phyloP scores from a whole-genome alignment of 805 yeast species.

The Lipomyces chichibuensis region DNA sequence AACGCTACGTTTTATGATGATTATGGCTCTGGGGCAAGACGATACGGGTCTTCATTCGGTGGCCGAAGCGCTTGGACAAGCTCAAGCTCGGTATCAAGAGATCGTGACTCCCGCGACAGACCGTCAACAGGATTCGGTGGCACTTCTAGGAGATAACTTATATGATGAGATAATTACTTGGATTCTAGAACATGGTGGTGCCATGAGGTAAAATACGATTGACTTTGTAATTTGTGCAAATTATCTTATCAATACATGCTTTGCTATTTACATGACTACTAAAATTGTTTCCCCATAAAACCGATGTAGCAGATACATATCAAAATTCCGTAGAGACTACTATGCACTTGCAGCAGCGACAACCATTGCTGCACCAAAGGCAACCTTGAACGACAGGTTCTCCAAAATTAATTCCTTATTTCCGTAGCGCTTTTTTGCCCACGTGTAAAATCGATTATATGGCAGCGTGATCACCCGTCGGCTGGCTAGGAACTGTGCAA shows the following conservation, averaged over 20 bases:
- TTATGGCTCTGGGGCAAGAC: not conserved
- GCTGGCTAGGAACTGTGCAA: constrained; percentile 54
- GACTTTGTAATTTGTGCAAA: no score
- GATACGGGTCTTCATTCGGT: not conserved
- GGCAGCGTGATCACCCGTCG: constrained; percentile 52
- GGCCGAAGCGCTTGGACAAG: not conserved
- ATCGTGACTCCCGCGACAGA: not conserved
- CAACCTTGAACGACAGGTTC: constrained; percentile 59
- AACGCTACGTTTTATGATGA: constrained; percentile 9
- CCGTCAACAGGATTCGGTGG: constrained; percentile 28
- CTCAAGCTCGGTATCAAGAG: not conserved
- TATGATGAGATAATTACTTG: not conserved
- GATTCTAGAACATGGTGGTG: no score
- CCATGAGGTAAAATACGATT: no score
- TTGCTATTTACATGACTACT: no score
- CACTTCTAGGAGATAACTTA: constrained; percentile 23
- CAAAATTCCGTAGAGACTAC: not conserved
- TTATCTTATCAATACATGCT: no score
- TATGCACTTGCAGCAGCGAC: constrained; percentile 56
- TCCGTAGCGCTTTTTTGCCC: constrained; percentile 48
- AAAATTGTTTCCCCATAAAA: not conserved
- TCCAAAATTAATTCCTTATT: constrained; percentile 54
- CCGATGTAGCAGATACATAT: not conserved
- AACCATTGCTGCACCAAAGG: constrained; percentile 55
- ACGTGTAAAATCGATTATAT: constrained; percentile 40